A percentile compares a stretch with the other conserved stretches of the same genome.
phyloP scores from a whole-genome alignment of 2,329 filamentous ascomycete genomes.

The Elsinoe perseae region DNA sequence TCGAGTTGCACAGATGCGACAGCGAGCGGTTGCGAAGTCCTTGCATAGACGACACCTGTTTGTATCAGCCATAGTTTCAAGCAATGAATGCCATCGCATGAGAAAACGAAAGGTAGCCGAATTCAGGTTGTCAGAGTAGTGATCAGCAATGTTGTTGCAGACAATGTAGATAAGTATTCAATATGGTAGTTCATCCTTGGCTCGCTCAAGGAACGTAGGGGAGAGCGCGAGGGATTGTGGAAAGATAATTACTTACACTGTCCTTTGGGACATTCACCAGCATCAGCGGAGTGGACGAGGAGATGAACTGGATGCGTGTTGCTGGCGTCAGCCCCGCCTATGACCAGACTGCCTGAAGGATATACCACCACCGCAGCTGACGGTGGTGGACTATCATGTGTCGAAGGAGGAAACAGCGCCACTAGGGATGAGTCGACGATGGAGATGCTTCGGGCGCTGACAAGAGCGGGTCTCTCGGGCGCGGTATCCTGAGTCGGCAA shows the following conservation, averaged over 20 bases:
- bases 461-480: neutral
- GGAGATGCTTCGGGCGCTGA: constrained; percentile 41
- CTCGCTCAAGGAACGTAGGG: constrained; percentile 15
- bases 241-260: constrained; percentile 70
- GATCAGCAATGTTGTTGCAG: constrained; percentile 87
- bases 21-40: constrained; percentile 34
- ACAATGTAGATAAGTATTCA: constrained; percentile 99
- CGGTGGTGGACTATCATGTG: constrained; percentile 68
- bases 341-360: constrained; percentile 45
- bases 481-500: neutral
- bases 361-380: constrained; percentile 66
- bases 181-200: constrained; percentile 69
- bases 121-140: constrained; percentile 84
- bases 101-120: constrained; percentile 13
- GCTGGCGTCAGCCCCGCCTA: constrained; percentile 20
- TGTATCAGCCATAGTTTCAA: constrained; percentile 31
- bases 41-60: constrained; percentile 53
- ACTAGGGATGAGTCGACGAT: constrained; percentile 60
- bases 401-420: constrained; percentile 59
- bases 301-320: constrained; percentile 51
- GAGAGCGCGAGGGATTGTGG: constrained; percentile 19
- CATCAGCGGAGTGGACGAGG: constrained; percentile 76
- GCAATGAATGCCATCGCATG: constrained; percentile 21
- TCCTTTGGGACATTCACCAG: constrained; percentile 78
- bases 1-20: constrained; percentile 32